These are phyloP conservation scores for Coemansia sp. DNA, from an alignment of 192 early-diverging fungal genomes.

Conservation along the genomic window DNA sequence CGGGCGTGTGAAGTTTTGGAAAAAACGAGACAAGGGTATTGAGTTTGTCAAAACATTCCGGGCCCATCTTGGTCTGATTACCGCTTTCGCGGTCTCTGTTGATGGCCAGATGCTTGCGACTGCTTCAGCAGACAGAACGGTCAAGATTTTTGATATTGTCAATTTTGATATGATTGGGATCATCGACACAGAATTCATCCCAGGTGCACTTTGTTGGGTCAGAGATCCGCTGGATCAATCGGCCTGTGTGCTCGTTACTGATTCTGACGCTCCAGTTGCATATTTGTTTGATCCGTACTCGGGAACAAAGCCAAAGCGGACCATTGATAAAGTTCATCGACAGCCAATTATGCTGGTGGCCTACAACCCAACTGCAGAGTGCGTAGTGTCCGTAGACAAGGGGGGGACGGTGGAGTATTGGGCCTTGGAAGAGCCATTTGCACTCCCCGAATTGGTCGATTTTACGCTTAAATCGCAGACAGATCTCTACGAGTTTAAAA, in stretches of 20 bases:
- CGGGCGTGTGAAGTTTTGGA: conserved; percentile 99
- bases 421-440: conserved; percentile 67
- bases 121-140: conserved; percentile 72
- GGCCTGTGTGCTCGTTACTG: conserved; percentile 79
- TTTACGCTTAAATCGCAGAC: conserved; percentile 93
- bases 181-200: conserved; percentile 74
- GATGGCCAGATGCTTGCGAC: conserved; percentile 86
- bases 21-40: conserved; percentile 86
- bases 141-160: conserved; percentile 95
- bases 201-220: conserved; percentile 81
- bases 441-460: conserved; percentile 61
- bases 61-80: conserved; percentile 70
- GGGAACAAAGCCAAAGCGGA: conserved; percentile 62
- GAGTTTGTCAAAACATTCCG: conserved; percentile 99
- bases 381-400: conserved; percentile 79
- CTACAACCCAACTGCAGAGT: conserved; percentile 74
- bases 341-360: conserved; percentile 76
- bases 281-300: conserved; percentile 84
- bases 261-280: conserved; percentile 66
- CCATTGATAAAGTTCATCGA: conserved; percentile 66
- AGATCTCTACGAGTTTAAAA: conserved; percentile 95
- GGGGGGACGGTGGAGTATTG: conserved; percentile 96
- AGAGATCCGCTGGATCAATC: conserved; percentile 82
- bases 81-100: conserved; percentile 60
- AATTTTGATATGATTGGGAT: conserved; percentile 99